These are phyloP conservation scores for Moesziomyces globuligerus DNA, from an alignment of 1,284 basidiomycete genomes.

Conservation along the genomic window DNA sequence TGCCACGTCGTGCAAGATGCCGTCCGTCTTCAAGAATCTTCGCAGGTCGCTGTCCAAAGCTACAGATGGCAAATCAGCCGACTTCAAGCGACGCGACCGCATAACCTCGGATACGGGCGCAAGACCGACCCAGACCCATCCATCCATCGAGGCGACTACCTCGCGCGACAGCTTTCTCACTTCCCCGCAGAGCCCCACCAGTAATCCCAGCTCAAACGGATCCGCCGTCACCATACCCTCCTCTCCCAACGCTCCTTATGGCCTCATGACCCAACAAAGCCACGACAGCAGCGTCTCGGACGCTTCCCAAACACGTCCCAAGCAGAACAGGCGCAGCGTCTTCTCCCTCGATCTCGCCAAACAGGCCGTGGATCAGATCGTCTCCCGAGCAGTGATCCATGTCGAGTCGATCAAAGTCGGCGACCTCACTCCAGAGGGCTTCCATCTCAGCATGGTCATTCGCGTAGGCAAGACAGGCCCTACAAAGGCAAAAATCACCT, in stretches of 20 bases:
- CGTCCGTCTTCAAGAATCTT: constrained; percentile 32
- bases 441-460: constrained; percentile 23
- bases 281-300: constrained; percentile 4
- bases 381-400: constrained; percentile 28
- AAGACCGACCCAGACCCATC: neutral
- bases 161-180: neutral
- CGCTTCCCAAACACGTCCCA: neutral
- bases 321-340: constrained; percentile 2
- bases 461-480: constrained; percentile 39
- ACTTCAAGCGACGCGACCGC: neutral
- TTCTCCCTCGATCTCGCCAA: constrained; percentile 37
- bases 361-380: constrained; percentile 39
- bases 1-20: constrained; percentile 13
- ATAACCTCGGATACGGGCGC: too few relatives aligned
- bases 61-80: constrained; percentile 8
- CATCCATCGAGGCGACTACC: neutral
- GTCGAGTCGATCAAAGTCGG: constrained; percentile 28
- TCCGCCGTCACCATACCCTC: constrained; percentile 8
- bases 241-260: neutral
- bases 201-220: constrained; percentile 1
- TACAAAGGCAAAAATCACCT: constrained; percentile 45
- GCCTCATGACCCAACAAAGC: constrained; percentile 10
- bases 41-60: constrained; percentile 25
- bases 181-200: constrained; percentile 9
- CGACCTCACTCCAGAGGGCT: constrained; percentile 24